Percentiles rank a stretch among this genome's conserved stretches.
Conservation (phyloP, 352 stramenopile genomes). For the Phytophthora constricta region DNA sequence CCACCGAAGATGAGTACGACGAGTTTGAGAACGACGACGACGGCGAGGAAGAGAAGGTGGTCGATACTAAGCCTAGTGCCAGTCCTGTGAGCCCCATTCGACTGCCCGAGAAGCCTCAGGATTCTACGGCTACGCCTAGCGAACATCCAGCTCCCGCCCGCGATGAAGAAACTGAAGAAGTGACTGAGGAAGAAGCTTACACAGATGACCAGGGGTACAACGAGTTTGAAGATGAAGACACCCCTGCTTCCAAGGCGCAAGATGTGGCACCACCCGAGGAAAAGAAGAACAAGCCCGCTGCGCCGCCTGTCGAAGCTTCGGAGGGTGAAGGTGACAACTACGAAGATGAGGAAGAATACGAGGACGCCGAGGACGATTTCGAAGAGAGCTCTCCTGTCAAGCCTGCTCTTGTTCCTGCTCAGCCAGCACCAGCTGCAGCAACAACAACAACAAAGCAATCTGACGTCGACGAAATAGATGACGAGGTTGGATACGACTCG, state of each 20-base stretch:
- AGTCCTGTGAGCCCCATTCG: not conserved
- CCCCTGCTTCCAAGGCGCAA: conserved; percentile 13
- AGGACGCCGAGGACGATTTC: conserved; percentile 32
- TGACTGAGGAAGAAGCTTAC: conserved; percentile 31
- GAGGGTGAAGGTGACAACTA: conserved; percentile 24
- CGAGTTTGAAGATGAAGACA: conserved; percentile 51
- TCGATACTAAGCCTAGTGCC: conserved; percentile 7
- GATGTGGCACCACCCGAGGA: not conserved
- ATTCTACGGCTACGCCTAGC: too few relatives aligned
- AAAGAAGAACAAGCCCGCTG: not conserved
- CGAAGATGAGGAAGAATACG: conserved; percentile 38
- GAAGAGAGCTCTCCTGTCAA: conserved; percentile 28
- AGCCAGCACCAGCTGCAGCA: not conserved
- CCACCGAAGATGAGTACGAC: conserved; percentile 52
- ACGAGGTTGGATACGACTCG: conserved; percentile 49
- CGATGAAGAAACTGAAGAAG: conserved; percentile 16
- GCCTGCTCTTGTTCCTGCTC: not conserved
- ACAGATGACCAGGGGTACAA: conserved; percentile 52
- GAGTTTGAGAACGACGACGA: conserved; percentile 61
- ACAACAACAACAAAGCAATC: conserved; percentile 7
- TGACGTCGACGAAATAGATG: conserved; percentile 39
- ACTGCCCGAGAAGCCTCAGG: not conserved
- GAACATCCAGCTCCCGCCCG: conserved; percentile 17
- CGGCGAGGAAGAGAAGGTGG: conserved; percentile 12
- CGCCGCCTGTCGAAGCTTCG: conserved; percentile 2